Base-by-base conservation (phyloP, 495 filamentous ascomycete genomes). In the Parachaetomium inaequale region DNA sequence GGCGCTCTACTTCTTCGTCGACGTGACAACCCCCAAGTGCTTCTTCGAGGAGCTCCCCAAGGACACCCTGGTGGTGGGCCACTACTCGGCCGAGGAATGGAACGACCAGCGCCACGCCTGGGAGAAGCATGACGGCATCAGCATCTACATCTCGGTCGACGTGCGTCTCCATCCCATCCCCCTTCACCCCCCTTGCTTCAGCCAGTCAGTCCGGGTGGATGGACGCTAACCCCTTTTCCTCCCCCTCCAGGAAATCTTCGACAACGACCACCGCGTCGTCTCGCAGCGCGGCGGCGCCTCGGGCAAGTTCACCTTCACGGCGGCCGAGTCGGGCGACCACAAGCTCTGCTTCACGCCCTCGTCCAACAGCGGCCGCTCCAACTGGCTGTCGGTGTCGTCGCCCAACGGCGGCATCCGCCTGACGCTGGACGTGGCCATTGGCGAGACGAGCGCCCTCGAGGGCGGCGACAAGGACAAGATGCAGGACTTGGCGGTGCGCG, bases 1-100 rank as follows among this genome's bases (percentile, higher is more conserved):
- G 64, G 92, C 91, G 42, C 85, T 98, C 59, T 92, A 96, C 85
- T 96, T 98, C 84, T 97, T 90, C 81, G 86, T 98, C 75, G 93
- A 98, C 70, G 89, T 88, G 65, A 82, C 84, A 17, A 78, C 81
- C 66, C 84, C 87, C 64, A 92, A 90, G 73, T 98, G 94, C 78
- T 98, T 98, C 86, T 96, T 89, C 78, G 94, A 98, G 81, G 95
- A 98, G 76, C 84, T 98, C 49, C 79, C 93, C 52, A 96, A 98
- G 79, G 95, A 97, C 78, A 98, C 94, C 2, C 78, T 98, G 15
- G 93, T 98, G 52, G 92, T 96, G 45, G 94, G 93, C 66, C 88
- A 92, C 75, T 98, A 89, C 81, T 84, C 80, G 26, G 92, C 92
- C 49, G 86, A 93, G 70, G 85, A 94, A 71, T 90, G 85, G 78